phyloP scores from a whole-genome alignment of 2,329 filamentous ascomycete species.

The Calonectria crousiana region DNA sequence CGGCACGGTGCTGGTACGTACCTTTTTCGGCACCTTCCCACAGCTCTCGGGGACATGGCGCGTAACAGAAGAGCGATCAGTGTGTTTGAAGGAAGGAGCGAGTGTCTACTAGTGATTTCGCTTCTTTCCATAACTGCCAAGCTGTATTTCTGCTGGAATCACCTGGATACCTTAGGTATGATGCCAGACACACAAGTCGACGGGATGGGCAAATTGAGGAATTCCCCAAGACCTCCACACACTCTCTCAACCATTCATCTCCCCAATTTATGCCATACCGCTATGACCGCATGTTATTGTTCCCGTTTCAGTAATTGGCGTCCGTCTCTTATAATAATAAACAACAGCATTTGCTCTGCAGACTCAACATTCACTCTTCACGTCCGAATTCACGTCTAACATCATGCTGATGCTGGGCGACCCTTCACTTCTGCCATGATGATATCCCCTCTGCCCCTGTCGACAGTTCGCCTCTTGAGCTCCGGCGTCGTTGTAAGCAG shows the following conservation, averaged over 20 bases:
- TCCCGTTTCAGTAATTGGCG: slow-evolving; percentile 6
- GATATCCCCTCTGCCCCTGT: slow-evolving; percentile 62
- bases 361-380: background rate
- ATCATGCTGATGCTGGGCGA: slow-evolving; percentile 26
- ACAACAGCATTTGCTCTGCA: background rate
- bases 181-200: background rate
- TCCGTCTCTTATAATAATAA: background rate
- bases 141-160: background rate
- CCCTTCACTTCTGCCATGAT: slow-evolving; percentile 52
- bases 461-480: slow-evolving; percentile 68
- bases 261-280: slow-evolving; percentile 9
- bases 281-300: slow-evolving; percentile 13
- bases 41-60: background rate
- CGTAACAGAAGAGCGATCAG: slow-evolving; percentile 1
- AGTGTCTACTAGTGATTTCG: background rate
- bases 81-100: background rate
- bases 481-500: slow-evolving; percentile 71
- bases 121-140: background rate
- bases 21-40: background rate
- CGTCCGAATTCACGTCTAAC: slow-evolving; percentile 12
- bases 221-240: slow-evolving; percentile 1
- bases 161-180: background rate
- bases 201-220: background rate
- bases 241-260: background rate
- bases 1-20: slow-evolving; percentile 33